Percentiles rank a stretch among this genome's conserved stretches.
These are phyloP conservation scores for Antarctomyces pellizariae DNA, from an alignment of 495 filamentous ascomycete genomes.

Conservation along the genomic window DNA sequence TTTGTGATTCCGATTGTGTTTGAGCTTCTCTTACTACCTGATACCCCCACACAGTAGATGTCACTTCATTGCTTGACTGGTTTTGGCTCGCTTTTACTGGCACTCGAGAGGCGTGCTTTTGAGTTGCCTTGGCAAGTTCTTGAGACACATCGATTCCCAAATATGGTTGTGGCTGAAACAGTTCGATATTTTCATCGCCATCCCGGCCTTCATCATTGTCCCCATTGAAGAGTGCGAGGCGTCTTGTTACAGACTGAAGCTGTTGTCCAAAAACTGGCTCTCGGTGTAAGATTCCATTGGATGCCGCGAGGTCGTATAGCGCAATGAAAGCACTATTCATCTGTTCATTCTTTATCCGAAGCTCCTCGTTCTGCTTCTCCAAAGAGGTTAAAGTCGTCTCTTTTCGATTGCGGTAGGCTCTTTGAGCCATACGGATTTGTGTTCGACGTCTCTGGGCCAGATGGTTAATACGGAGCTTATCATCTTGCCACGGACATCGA, in stretches of 20 bases:
- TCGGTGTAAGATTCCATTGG: conserved; percentile 24
- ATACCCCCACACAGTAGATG: too few relatives aligned
- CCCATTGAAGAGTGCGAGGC: conserved; percentile 20
- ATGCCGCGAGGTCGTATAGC: conserved; percentile 35
- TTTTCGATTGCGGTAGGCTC: conserved; percentile 66
- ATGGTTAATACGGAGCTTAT: conserved; percentile 3
- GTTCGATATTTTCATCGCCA: conserved; percentile 5
- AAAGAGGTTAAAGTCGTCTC: conserved; percentile 58
- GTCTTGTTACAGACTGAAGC: conserved; percentile 19
- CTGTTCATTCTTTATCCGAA: conserved; percentile 42
- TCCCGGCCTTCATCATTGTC: conserved; percentile 15
- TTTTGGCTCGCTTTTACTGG: not conserved
- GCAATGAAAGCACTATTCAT: conserved; percentile 51
- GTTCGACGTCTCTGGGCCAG: conserved; percentile 46
- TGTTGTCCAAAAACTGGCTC: conserved; percentile 26
- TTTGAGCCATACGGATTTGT: conserved; percentile 71
- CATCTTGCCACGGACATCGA: not conserved
- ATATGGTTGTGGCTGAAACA: not conserved
- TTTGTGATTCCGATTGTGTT: conserved; percentile 1
- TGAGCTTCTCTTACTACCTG: conserved; percentile 1
- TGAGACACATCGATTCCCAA: not conserved
- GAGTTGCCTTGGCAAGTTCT: not conserved
- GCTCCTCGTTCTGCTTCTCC: conserved; percentile 36
- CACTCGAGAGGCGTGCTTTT: not conserved
- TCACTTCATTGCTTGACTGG: too few relatives aligned